Evolutionary conservation across 2,329 filamentous ascomycete species (phyloP), one percentile per base, ranked within the genome.

Genomic region (Ustulina deusta): DNA sequence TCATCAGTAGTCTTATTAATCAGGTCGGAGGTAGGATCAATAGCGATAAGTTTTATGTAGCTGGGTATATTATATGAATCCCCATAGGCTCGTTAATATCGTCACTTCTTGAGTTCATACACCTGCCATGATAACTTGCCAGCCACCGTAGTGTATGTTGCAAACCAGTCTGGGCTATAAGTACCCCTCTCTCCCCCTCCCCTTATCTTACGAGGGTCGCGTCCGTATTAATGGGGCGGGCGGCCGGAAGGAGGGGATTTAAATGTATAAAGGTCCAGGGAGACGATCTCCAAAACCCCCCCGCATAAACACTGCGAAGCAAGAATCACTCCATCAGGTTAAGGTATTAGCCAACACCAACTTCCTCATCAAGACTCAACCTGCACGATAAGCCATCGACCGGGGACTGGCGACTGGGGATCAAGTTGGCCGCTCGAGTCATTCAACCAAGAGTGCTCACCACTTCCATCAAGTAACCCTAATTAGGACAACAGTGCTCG

Each of bases 271-370:
- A 51, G 32, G 25, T 25, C 44, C 5, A 5, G 42, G 46, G 48
- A 57, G n/a, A 52, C 44, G 27, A 64, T 38, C 56, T 40, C 61
- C 61, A 64, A 61, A 27, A 6, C 15, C 34, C 54, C n/a, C 42
- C 61, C 65, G 25, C 65, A 57, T 32, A 11, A 15, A n/a, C 15
- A 44, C 32, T 42, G 15, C 38, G 36, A 49, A 11, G 44, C 25
- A 20, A 44, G 10, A 36, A 66, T 62, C 25, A 55, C 63, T 52
- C 49, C 46, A 69, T 60, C 55, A 40, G 13, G 27, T 44, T n/a
- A 9, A 44, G 38, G 34, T 61, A 42, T 51, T 63, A 15, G 54
- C 52, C 15, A 59, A 66, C 63, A 36, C 38, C 32, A 56, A 40
- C 58, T 65, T 54, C 61, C 42, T 25, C 54, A 65, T 59, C 42